Conservation (phyloP, 345 rosid species). For the Boechera retrofracta region DNA sequence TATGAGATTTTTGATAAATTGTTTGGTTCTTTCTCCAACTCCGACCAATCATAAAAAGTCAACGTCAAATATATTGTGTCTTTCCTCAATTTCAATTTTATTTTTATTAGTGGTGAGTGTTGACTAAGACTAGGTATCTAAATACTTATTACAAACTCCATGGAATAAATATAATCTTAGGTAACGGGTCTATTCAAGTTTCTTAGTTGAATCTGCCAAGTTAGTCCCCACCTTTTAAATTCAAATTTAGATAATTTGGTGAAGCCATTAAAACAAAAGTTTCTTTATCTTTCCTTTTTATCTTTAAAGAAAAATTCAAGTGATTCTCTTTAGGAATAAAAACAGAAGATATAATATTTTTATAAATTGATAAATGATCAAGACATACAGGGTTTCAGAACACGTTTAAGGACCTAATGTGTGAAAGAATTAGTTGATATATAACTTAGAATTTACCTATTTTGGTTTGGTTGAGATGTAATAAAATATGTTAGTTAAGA, state of each 20-base stretch:
- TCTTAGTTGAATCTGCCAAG: conserved; percentile 23
- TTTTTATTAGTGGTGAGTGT: background rate
- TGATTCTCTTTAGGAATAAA: conserved; percentile 8
- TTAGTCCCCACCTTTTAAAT: conserved; percentile 39
- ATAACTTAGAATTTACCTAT: background rate
- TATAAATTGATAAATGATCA: background rate
- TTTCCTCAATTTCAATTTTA: conserved; percentile 20
- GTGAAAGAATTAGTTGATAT: conserved; percentile 5
- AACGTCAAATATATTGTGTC: conserved; percentile 26
- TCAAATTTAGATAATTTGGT: conserved; percentile 35
- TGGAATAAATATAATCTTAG: conserved; percentile 23
- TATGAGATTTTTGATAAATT: background rate
- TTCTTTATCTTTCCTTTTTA: conserved; percentile 15
- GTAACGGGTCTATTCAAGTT: conserved; percentile 41
- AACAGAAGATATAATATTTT: background rate
- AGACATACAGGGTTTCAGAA: background rate
- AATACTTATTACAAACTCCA: conserved; percentile 6
- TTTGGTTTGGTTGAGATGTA: conserved; percentile 16
- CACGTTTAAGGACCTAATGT: background rate
- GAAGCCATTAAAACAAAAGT: conserved; percentile 22
- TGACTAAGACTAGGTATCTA: conserved; percentile 22
- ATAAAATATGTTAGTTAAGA: conserved; percentile 29
- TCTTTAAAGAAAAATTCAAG: conserved; percentile 25
- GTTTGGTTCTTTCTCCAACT: background rate
- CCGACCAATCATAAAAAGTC: conserved; percentile 24